Base-by-base conservation (phyloP, 73 alveolate species). In the Tetrahymena malaccensis region DNA sequence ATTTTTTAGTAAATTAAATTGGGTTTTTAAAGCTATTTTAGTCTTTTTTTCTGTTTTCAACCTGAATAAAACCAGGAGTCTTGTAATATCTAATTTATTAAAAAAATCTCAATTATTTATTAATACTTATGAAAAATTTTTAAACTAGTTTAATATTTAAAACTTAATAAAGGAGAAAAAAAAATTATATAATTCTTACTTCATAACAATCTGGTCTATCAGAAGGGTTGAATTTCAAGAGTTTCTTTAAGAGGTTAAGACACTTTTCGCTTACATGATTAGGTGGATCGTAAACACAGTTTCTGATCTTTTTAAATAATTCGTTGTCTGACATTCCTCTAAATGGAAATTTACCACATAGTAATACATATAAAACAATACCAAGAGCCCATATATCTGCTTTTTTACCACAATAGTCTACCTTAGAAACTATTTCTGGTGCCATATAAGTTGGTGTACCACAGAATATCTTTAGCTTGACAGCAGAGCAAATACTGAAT, bases 371-470 rank as follows among this genome's bases (percentile, higher is more conserved):
- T 85, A 97, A 94, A 37, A 97, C 94, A 85, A 97, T 96, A 1
- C 99, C 99, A 22, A 97, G 94, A 84, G 98, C 96, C 99, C 99
- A 97, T 43, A 97, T 94, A 96, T 97, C 99, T 35, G 97, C 96
- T 55, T 96, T 96, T 50, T 96, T 96, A 19, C 98, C 98, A 85
- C 96, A 95, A 96, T 96, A 98, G 94, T 98, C 98, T 94, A 97
- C 99, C 96, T 97, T 98, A 85, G 97, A 94, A 22, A 98, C 99
- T 25, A 99, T 98, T 97, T 99, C 99, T 2, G 99, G 99, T 13
- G 99, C 98, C 99, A 99, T 99, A 96, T 99, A 99, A 44, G 99
- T 96, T 11, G 99, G 99, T 21, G 99, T 99, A 34, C 99, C 99
- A 96, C 99, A 99, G 96, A 98, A 99, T 21, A 99, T 96, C 94